These are phyloP conservation scores for Candida odintsovae DNA, from an alignment of 805 yeast species.

Conservation along the genomic window DNA sequence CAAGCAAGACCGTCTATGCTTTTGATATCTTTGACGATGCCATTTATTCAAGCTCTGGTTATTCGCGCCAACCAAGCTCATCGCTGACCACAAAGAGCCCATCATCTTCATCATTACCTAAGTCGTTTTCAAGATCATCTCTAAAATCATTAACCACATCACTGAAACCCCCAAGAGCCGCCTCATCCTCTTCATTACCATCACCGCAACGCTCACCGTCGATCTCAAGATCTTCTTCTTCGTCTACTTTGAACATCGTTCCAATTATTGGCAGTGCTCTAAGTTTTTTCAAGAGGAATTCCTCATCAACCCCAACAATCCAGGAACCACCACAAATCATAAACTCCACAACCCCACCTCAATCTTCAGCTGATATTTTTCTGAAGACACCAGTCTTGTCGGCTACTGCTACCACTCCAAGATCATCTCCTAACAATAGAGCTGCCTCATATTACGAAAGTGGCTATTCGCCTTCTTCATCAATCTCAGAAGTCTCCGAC, in stretches of 20 bases:
- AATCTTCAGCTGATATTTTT: not conserved
- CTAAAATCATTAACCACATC: not conserved
- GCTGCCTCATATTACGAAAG: conserved; percentile 5
- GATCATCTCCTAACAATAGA: conserved; percentile 7
- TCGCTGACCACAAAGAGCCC: not conserved
- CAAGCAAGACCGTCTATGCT: conserved; percentile 41
- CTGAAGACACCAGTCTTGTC: not conserved
- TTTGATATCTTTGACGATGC: conserved; percentile 66
- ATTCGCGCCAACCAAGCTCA: not conserved
- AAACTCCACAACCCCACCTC: conserved; percentile 4
- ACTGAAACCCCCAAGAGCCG: not conserved
- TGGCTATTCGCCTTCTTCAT: conserved; percentile 12
- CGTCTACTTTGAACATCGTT: conserved; percentile 15
- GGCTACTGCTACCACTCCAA: conserved; percentile 1
- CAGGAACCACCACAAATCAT: conserved; percentile 3
- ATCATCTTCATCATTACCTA: not conserved
- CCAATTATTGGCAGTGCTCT: conserved; percentile 20
- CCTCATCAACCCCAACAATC: conserved; percentile 5
- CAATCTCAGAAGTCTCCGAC: conserved; percentile 20
- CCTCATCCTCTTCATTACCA: not conserved
- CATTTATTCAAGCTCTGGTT: conserved; percentile 32
- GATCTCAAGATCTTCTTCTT: conserved; percentile 13
- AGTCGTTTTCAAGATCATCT: not conserved
- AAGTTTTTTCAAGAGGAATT: conserved; percentile 19
- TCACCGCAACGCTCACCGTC: conserved; percentile 4